Evolutionary conservation across 495 filamentous ascomycete genomes (phyloP).

Genomic region (Pseudotulostoma volvatum): DNA sequence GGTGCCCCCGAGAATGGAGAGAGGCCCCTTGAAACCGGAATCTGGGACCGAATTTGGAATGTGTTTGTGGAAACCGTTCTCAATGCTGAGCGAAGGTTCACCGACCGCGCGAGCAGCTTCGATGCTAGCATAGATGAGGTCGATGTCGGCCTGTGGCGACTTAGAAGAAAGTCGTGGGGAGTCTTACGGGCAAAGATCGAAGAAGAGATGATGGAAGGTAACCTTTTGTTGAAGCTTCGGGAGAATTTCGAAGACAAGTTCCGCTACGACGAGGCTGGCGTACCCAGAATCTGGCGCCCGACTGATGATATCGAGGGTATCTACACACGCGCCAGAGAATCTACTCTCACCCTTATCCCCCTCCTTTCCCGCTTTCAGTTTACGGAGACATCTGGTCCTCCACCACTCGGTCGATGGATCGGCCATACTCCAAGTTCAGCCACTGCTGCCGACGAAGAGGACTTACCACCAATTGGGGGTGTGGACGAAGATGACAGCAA

Average conservation of each 20-base stretch:
- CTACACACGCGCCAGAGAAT: conserved; percentile 81
- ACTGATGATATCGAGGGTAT: conserved; percentile 93
- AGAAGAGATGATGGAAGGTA: conserved; percentile 95
- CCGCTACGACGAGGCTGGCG: conserved; percentile 88
- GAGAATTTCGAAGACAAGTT: conserved; percentile 99
- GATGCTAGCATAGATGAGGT: conserved; percentile 85
- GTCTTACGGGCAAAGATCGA: conserved; percentile 81
- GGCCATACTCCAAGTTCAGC: conserved; percentile 61
- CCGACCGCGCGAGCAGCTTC: conserved; percentile 77
- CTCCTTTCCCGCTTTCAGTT: conserved; percentile 74
- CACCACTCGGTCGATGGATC: conserved; percentile 67
- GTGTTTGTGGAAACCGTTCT: conserved; percentile 71
- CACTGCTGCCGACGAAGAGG: conserved; percentile 75
- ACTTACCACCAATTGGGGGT: conserved; percentile 69
- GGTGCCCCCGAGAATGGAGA: conserved; percentile 66
- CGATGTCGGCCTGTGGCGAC: conserved; percentile 79
- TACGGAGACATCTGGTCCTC: conserved; percentile 48
- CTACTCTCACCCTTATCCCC: conserved; percentile 76
- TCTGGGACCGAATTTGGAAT: conserved; percentile 94
- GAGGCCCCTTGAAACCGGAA: conserved; percentile 59
- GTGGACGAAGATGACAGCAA: conserved; percentile 87
- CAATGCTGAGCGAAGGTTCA: conserved; percentile 72
- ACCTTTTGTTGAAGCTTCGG: conserved; percentile 82
- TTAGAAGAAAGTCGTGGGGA: conserved; percentile 86
- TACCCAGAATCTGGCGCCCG: conserved; percentile 91